Conservation (phyloP, 1,284 basidiomycete genomes). For the Cutaneotrichosporon cavernicola region DNA sequence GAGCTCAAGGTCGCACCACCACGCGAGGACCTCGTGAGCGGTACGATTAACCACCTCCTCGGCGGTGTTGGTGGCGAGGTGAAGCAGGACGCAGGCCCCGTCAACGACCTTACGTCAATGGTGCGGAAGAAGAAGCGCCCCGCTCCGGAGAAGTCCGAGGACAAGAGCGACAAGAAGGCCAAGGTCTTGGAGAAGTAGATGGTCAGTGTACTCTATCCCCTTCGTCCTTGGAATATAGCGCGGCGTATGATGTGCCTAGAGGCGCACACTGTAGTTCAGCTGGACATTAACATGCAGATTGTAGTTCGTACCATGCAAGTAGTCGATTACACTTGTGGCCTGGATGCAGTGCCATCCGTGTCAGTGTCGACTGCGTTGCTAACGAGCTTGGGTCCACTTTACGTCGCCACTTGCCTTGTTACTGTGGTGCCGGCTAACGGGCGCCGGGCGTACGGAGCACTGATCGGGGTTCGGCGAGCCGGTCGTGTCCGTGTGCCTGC, state of each 20-base stretch:
- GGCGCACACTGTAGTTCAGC: too few species aligned
- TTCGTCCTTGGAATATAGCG: background rate
- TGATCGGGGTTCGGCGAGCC: too few species aligned
- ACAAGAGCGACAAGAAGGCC: conserved; percentile 62
- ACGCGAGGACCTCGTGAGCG: conserved; percentile 55
- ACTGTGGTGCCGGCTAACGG: too few species aligned
- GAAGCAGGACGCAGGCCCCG: conserved; percentile 53
- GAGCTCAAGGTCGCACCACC: conserved; percentile 77
- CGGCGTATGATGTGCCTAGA: background rate
- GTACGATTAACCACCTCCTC: conserved; percentile 50
- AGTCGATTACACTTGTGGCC: too few species aligned
- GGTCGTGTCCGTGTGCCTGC: too few species aligned
- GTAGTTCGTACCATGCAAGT: background rate
- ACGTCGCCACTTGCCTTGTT: too few species aligned
- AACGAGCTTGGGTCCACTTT: too few species aligned
- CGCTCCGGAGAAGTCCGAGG: conserved; percentile 43
- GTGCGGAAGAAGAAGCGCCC: conserved; percentile 70
- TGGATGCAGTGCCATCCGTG: too few species aligned
- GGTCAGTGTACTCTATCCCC: background rate
- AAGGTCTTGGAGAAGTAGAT: conserved; percentile 42
- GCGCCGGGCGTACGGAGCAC: background rate
- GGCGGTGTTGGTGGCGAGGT: conserved; percentile 53
- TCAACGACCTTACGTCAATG: conserved; percentile 77
- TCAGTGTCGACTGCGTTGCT: too few species aligned
- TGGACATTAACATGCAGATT: background rate